Base-by-base conservation (phyloP, 768 basidiomycete genomes). In the Naganishia onofrii region DNA sequence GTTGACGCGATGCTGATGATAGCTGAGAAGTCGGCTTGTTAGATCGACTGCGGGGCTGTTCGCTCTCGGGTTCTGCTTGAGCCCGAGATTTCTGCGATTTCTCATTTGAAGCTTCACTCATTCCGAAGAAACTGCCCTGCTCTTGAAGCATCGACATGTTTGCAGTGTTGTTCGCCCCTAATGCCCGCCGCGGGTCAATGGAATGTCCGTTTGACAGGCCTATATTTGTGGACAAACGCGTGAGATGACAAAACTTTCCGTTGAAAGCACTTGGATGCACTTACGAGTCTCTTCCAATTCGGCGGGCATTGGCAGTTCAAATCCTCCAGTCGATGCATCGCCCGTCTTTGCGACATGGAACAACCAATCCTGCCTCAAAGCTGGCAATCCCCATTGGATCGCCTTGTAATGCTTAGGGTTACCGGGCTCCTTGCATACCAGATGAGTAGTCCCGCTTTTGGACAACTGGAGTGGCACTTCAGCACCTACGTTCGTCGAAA, bases 351-450 rank as follows among this genome's bases (percentile, higher is more conserved):
- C 88, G 72, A 91, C 86, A 0, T 83, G 82, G 17, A 83, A 83
- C 21, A 96, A 76, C 92, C 92, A 96, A 9, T 82, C 82, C 78
- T 89, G 82, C 46, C 84, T 83, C 26, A 94, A 83, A 21, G 90
- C 86, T 0, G 88, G 88, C 9, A 89, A 85, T 19, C 84, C 84
- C 93, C 93, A 95, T 76, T 90, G 87, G 42, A 79, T 76, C 1
- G 93, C 92, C 78, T 89, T 91, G 19, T 88, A 85, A 64, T 86
- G 91, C 77, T 96, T 95, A 28, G 84, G 82, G 19, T 93, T 92
- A 0, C 78, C 82, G 0, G 85, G 86, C 6, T 87, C 84, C 0
- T 90, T 89, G 76, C 92, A 93, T 8, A 96, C 82, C 1, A 96
- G 84, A 74, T 95, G 90, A 0, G 93, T 93, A 1, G 88, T 86